A percentile compares a stretch with the other conserved stretches of the same genome.
Evolutionary conservation across 108 stramenopile genomes (phyloP).

Genomic region (Nitzschia palea): DNA sequence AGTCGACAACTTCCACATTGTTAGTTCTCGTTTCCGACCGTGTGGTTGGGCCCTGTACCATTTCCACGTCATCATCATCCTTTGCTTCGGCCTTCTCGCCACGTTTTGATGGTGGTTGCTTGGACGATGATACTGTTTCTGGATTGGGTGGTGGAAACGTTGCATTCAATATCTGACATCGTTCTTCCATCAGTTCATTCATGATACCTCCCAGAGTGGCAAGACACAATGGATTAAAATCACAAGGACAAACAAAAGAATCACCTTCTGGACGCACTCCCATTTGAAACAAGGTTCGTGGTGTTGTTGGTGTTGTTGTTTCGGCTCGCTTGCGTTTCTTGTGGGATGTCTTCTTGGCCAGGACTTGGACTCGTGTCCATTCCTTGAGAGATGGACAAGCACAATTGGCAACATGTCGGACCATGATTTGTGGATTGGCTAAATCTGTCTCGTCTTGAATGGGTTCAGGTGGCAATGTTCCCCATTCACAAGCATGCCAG

Average conservation of each 20-base stretch:
- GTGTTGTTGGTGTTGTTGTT: not conserved
- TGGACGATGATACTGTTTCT: not conserved
- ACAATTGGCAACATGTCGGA: conserved; percentile 24
- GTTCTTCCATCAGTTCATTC: conserved; percentile 51
- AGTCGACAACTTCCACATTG: not conserved
- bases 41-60: not conserved
- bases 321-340: conserved; percentile 13
- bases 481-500: conserved; percentile 51
- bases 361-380: conserved; percentile 22
- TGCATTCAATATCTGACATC: conserved; percentile 1
- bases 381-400: conserved; percentile 35
- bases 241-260: conserved; percentile 36
- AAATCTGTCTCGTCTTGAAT: not conserved
- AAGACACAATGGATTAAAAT: conserved; percentile 74
- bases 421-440: conserved; percentile 10
- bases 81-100: not conserved
- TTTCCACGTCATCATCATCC: not conserved
- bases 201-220: conserved; percentile 70
- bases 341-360: conserved; percentile 13
- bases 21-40: not conserved
- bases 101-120: not conserved
- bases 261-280: conserved; percentile 29
- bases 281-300: not conserved
- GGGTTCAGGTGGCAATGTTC: conserved; percentile 14
- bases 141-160: not conserved